Conservation (phyloP, 352 stramenopile species). For the Phytophthora aleatoria region DNA sequence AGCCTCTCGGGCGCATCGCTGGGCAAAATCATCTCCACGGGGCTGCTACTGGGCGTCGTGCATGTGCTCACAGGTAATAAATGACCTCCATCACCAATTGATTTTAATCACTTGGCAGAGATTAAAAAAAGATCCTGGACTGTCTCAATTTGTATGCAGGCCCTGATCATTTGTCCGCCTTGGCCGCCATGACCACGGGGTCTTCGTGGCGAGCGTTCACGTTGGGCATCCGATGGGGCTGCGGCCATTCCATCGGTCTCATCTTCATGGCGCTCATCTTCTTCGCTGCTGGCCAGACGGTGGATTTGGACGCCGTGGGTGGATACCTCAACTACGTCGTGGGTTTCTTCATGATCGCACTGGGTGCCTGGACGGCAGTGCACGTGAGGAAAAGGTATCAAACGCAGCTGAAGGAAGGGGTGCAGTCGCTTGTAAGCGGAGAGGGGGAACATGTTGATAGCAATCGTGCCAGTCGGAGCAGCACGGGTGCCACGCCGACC, state of each 20-base stretch:
- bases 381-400: constrained; percentile 62
- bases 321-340: constrained; percentile 76
- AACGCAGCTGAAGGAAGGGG: constrained; percentile 44
- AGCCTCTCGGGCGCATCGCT: constrained; percentile 42
- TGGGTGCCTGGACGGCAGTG: constrained; percentile 63
- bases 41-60: constrained; percentile 48
- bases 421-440: constrained; percentile 10
- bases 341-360: constrained; percentile 78
- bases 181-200: constrained; percentile 85
- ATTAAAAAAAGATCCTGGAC: constrained; percentile 20
- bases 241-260: constrained; percentile 90
- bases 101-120: constrained; percentile 8
- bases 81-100: background rate
- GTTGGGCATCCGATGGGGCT: constrained; percentile 90
- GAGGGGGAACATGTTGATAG: constrained; percentile 1
- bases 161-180: constrained; percentile 89
- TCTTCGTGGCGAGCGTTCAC: constrained; percentile 83
- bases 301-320: constrained; percentile 58
- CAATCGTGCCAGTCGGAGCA: constrained; percentile 14
- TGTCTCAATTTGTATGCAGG: constrained; percentile 23
- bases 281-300: constrained; percentile 63
- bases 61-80: constrained; percentile 51
- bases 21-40: constrained; percentile 52
- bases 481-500: constrained; percentile 16
- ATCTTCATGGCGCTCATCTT: constrained; percentile 86